Evolutionary conservation across 331 rosid species (phyloP), one percentile per base, ranked within the genome.

Genomic region (Rosa hybrid): DNA sequence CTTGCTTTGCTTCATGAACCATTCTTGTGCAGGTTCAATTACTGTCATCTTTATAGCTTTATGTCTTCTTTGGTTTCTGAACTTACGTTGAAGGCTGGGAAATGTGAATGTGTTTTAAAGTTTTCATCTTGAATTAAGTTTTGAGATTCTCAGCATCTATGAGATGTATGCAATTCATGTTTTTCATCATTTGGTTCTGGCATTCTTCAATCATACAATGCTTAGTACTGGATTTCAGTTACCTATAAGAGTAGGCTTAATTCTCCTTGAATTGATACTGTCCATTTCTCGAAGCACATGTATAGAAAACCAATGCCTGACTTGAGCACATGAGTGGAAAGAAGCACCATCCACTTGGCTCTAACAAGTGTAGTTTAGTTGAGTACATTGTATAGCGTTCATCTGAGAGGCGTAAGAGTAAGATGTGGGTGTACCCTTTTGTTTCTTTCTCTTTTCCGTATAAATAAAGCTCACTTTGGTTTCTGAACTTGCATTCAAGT

Each of bases 401-500:
- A 16, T 76, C 16, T 11, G 30, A 11, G 72, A 62, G 62, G 10
- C 49, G 12, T 10, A 45, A 11, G 11, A 45, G 49, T 62, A 10
- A 45, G 6, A 62, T 62, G 59, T 23, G 27, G 48, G 30, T 76
- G 45, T 62, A 45, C 7, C 39, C 45, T 6, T 18, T 76, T 76
- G 45, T 41, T 62, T 71, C 51, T 50, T 18, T 13, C 42, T 64
- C 53, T 10, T 34, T 65, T 74, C 54, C 59, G 10, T 34, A 18
- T 46, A 8, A 27, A 12, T n/a, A 76, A 25, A 25, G 48, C 18
- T 38, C 42, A 42, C 87, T 50, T 84, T 48, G 90, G 78, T 81
- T 79, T 68, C 80, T 67, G 18, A 46, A 77, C 59, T 59, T 69
- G 80, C 81, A 67, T 71, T 48, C 78, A 62, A 48, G 71, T 89